Base-by-base conservation (phyloP, 768 basidiomycete species). In the Suillus lakei region DNA sequence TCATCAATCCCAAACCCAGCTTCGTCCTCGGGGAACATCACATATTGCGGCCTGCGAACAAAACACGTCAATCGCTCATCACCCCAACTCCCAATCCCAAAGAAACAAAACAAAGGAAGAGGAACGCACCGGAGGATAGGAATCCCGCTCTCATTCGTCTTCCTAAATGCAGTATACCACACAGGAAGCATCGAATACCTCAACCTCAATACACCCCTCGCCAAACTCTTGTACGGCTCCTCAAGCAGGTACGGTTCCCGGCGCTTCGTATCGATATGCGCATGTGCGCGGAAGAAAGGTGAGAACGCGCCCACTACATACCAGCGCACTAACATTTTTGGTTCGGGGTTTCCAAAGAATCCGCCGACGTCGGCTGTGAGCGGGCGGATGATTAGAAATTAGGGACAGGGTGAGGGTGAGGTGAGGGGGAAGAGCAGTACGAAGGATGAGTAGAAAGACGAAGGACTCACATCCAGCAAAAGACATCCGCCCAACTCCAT, bases 241-340 rank as follows among this genome's bases (percentile, higher is more conserved):
- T 95, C 93, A 58, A 92, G 85, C 0, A 99, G 83, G 83, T 90
- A 99, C 1, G 97, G 97, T 78, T 99, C 98, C 44, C 98, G 90
- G 50, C 98, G 90, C 80, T 98, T 99, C 34, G 96, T 96, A 75
- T 99, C 97, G 71, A 98, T 90, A 76, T 98, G 97, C 15, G 96
- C 97, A 77, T 99, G 98, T 2, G 97, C 98, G 65, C 98, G 88
- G 90, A 99, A 96, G 88, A 99, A 99, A 7, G 98, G 97, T 61
- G 91, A 90, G 78, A 99, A 97, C 1, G 89, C 87, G 30, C 98
- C 98, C 59, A 97, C 92, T 80, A 93, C 95, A 70, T 99, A 99
- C 96, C 97, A 99, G 56, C 98, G 85, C 10, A 96, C 90, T 39
- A 99, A 88, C 89, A 99, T 95, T 73, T 99, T 97, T 0, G 91